These are phyloP conservation scores for Colletotrichum sp. DNA, from an alignment of 2,329 filamentous ascomycete genomes.

Conservation along the genomic window DNA sequence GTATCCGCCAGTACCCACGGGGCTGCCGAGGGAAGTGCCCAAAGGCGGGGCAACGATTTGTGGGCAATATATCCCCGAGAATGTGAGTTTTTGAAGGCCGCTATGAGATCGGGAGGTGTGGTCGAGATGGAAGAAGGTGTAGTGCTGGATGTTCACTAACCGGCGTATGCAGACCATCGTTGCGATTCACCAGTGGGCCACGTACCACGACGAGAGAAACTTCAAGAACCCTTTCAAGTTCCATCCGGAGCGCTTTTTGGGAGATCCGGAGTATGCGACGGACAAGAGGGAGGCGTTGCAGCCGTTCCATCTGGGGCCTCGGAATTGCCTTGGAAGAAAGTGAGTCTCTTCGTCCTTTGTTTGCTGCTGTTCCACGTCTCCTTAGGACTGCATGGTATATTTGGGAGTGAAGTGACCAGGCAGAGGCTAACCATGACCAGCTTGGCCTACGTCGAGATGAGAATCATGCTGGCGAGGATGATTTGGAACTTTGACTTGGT, in stretches of 20 bases:
- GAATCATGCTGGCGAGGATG: slow-evolving; percentile 48
- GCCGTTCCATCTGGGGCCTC: slow-evolving; percentile 33
- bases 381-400: not conserved
- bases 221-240: slow-evolving; percentile 51
- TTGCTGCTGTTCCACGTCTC: not conserved
- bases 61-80: slow-evolving; percentile 35
- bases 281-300: slow-evolving; percentile 29
- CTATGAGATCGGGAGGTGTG: not conserved
- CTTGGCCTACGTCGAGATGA: slow-evolving; percentile 54
- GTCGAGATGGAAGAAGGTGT: fast-evolving
- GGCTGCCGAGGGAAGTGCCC: slow-evolving; percentile 31
- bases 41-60: slow-evolving; percentile 35
- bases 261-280: slow-evolving; percentile 23
- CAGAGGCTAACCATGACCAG: slow-evolving; percentile 6
- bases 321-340: slow-evolving; percentile 37
- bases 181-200: slow-evolving; percentile 41
- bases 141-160: not conserved
- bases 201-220: slow-evolving; percentile 26
- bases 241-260: slow-evolving; percentile 45
- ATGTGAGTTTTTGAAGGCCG: slow-evolving; percentile 25
- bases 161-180: slow-evolving; percentile 31
- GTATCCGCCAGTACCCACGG: slow-evolving; percentile 35
- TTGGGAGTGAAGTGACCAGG: not conserved
- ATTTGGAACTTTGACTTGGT: slow-evolving; percentile 52
- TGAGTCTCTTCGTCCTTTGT: slow-evolving; percentile 19